Base-by-base conservation (phyloP, 169 alveolate species). In the Theileria luwenshuni region DNA sequence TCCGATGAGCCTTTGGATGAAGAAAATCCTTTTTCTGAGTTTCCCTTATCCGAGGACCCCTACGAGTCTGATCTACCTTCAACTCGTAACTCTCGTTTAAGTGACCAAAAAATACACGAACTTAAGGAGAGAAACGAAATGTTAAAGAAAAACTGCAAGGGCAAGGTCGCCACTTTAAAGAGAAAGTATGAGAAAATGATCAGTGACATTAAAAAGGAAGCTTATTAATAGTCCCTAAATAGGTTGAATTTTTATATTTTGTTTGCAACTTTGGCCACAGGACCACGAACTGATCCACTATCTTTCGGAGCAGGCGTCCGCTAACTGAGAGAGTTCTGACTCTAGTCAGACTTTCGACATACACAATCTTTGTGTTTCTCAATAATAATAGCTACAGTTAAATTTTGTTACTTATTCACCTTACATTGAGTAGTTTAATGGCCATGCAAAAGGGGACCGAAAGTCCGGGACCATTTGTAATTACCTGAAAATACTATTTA, bases 391-490 rank as follows among this genome's bases (percentile, higher is more conserved):
- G 30, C 83, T 73, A 17, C n/a, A 21, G 19, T 25, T 23, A 17
- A 17, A 0, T n/a, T 33, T 41, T 73, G 25, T 60, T 6, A 28
- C 2, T 35, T 32, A 0, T 2, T 42, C 21, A 1, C 62, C 76
- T 45, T 25, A 64, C 83, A 19, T 79, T 79, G 28, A 72, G 19
- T 15, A 59, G 28, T 28, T 48, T 30, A 0, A 77, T 64, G 2
- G 83, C 73, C 28, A 47, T 47, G 69, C 81, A 72, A 17, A 71
- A 42, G 2, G 83, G 83, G 52, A 77, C 83, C 8, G 83, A 69
- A 27, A 77, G 52, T 27, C 83, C 86, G 0, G 86, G 86, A n/a
- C 86, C 86, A 25, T 77, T 77, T 21, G 83, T 60, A 2, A 77
- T 71, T 30, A 76, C 19, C 80, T 71, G 70, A 1, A 8, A 23